A percentile compares a stretch with the other conserved stretches of the same genome.
phyloP scores from a whole-genome alignment of 2,329 filamentous ascomycete species.

The Fusarium protoensiforme region DNA sequence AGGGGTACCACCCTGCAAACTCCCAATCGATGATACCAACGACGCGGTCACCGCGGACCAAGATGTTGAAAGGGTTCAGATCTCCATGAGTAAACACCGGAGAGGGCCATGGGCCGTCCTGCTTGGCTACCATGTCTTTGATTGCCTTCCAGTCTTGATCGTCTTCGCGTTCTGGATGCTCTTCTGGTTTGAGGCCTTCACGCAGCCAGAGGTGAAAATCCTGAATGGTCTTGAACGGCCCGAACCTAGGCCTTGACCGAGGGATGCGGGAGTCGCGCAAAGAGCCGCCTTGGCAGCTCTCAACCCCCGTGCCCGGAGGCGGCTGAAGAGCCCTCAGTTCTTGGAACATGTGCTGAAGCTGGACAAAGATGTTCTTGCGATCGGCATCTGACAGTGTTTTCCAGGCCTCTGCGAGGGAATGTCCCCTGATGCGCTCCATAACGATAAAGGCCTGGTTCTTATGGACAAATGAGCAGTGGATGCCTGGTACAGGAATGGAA shows the following conservation, averaged over 20 bases:
- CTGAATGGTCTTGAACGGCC: constrained; percentile 46
- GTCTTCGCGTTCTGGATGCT: constrained; percentile 23
- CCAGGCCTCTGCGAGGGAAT: constrained; percentile 26
- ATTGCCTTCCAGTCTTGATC: constrained; percentile 43
- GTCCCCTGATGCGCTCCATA: constrained; percentile 52
- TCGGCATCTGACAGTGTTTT: constrained; percentile 14
- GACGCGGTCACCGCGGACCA: constrained; percentile 53
- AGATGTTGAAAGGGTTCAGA: constrained; percentile 56
- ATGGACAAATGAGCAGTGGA: constrained; percentile 49
- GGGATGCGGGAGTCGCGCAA: constrained; percentile 44
- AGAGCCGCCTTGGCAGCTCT: constrained; percentile 43
- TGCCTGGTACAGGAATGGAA: constrained; percentile 31
- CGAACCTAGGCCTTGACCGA: constrained; percentile 30
- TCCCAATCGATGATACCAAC: constrained; percentile 56
- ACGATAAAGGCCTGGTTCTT: constrained; percentile 56
- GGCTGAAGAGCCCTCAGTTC: constrained; percentile 40
- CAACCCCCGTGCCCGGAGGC: constrained; percentile 18
- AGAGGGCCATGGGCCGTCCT: constrained; percentile 49
- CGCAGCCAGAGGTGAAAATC: constrained; percentile 49
- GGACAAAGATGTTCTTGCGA: constrained; percentile 22
- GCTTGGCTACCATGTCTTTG: constrained; percentile 48
- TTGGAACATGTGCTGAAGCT: constrained; percentile 35
- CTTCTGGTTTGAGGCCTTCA: constrained; percentile 37
- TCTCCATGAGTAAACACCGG: constrained; percentile 61
- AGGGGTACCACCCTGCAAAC: constrained; percentile 47